Evolutionary conservation across 805 yeast species (phyloP), one percentile per base, ranked within the genome.

Genomic region (Jamesozyma piceae): DNA sequence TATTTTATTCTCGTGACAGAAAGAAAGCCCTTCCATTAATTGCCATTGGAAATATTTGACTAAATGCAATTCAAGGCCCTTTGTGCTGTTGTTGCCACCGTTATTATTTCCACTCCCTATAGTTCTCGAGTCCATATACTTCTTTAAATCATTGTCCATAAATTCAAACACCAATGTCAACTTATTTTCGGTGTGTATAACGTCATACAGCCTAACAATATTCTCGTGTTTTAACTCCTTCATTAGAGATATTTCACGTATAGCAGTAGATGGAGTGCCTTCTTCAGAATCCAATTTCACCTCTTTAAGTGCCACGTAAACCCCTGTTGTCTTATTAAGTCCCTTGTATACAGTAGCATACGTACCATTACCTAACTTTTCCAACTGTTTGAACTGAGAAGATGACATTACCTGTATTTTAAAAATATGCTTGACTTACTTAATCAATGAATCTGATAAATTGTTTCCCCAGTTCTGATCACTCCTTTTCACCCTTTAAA

Each of bases 301-400:
- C 66, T 92, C 94, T 64, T 92, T 92, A 53, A 92, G 69, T 0
- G 98, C 98, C 30, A 92, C 98, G 36, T 88, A 77, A n/a, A 96
- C 75, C 66, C 90, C 90, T 52, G 88, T 84, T 60, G 90, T 88
- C 51, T 78, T 80, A 60, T 90, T 97, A 40, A 88, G 71, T 1
- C 98, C 98, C 63, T 90, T 92, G 67, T 92, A 92, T 10, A 92
- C 98, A 27, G 94, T 97, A 41, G 98, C 98, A 62, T 92, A 90
- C 2, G 98, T 90, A 48, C 95, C 87, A 40, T 63, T 63, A n/a
- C 67, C 67, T 35, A 63, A 46, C 41, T 63, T 62, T 45, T 63
- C 67, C 41, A 63, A 42, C 39, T 63, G 67, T 39, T 62, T 63
- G 39, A 61, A 63, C 35, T 59, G 62, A 21, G 63, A 57, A 29